Conservation (phyloP, 2,329 filamentous ascomycete species). For the Verticillium isaacii region DNA sequence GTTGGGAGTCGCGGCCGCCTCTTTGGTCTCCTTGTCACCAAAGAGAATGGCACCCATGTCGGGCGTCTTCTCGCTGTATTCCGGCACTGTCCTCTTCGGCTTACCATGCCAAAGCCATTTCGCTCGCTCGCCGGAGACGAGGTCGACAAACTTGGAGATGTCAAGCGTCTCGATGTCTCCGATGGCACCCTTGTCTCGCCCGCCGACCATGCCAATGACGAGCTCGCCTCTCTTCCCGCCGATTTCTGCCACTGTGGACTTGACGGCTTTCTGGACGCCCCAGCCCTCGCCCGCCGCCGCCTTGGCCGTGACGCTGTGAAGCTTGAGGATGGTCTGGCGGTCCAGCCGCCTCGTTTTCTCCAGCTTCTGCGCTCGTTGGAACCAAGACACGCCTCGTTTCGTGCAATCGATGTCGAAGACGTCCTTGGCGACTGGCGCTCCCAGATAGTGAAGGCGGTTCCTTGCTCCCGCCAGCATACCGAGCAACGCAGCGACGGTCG, state of each 20-base stretch:
- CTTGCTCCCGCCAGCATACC: constrained; percentile 86
- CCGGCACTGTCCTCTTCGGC: constrained; percentile 57
- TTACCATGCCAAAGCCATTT: constrained; percentile 98
- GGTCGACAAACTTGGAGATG: constrained; percentile 74
- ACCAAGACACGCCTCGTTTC: constrained; percentile 79
- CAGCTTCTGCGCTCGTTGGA: constrained; percentile 85
- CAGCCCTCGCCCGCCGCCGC: constrained; percentile 85
- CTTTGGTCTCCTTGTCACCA: constrained; percentile 45
- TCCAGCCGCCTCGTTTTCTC: constrained; percentile 75
- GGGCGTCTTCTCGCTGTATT: constrained; percentile 41
- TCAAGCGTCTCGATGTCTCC: constrained; percentile 90
- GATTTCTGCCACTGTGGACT: constrained; percentile 89
- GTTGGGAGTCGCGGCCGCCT: constrained; percentile 27
- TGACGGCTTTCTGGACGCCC: constrained; percentile 90
- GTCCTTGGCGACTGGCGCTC: constrained; percentile 82
- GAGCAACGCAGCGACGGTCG: constrained; percentile 81
- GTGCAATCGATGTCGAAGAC: constrained; percentile 81
- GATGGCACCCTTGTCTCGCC: constrained; percentile 82
- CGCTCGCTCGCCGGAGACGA: constrained; percentile 74
- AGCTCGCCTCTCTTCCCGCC: constrained; percentile 92
- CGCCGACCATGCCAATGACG: constrained; percentile 89
- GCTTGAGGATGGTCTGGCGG: constrained; percentile 71
- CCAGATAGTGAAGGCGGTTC: constrained; percentile 80
- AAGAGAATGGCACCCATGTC: constrained; percentile 45
- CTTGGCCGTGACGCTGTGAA: constrained; percentile 84